Base-by-base conservation (phyloP, 2,329 filamentous ascomycete species). In the Ophiostoma piceae region DNA sequence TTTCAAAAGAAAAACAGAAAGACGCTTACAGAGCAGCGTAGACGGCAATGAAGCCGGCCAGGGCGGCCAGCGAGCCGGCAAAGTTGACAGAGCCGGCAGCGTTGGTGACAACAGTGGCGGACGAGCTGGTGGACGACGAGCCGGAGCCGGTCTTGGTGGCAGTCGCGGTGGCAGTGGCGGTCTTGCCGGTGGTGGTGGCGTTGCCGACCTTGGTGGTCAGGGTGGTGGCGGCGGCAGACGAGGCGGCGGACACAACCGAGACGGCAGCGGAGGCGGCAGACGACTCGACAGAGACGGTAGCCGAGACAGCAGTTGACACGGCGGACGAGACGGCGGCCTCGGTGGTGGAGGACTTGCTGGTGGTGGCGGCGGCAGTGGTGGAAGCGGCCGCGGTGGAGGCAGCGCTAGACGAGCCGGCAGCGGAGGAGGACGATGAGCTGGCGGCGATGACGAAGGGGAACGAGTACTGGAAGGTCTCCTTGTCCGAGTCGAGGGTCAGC, bases 381-480 rank as follows among this genome's bases (percentile, higher is more conserved):
- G 35, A 35, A 35, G 35, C 35, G 1, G 68, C 51, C 71, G 71
- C 2, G 9, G 51, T 57, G 39, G 39, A 12, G 39, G 75, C 37
- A 72, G 71, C 7, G 39, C 26, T 16, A 12, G 43, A 65, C 22
- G 32, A 72, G 43, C 43, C 19, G 9, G 51, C 74, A 67, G 69
- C 43, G 43, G 43, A 47, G 7, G 43, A 47, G 2, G 41, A 43
- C 43, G 16, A 19, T 0, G 72, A 76, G 66, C 76, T 79, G 69
- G 76, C 75, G 35, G 62, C 16, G 75, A 87, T 86, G 75, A 80
- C 74, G 82, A 90, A 90, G 74, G 85, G 85, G 80, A 83, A 84
- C 70, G 85, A 87, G 83, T 84, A 89, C 82, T 89, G 86, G 83
- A 85, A 87, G 76, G 82, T 78, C 12, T 67, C 73, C 29, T 79